These are phyloP conservation scores for Nasturtium officinale DNA, from an alignment of 345 rosid species.

Conservation along the genomic window DNA sequence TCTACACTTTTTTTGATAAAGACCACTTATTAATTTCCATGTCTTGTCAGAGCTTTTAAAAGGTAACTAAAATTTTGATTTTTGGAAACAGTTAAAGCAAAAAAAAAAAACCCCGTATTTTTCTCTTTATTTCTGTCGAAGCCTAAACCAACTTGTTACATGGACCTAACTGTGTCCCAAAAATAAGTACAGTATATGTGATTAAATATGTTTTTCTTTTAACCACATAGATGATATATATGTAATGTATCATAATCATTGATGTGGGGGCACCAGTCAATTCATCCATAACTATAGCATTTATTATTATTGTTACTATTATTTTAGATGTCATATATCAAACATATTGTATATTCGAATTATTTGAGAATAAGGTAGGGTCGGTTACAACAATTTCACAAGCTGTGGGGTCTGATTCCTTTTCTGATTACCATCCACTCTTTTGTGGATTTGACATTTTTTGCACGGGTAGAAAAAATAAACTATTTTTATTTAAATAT, in stretches of 20 bases:
- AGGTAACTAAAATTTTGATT: neutral
- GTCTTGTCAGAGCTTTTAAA: constrained; percentile 9
- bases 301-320: constrained; percentile 24
- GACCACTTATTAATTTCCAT: constrained; percentile 11
- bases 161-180: constrained; percentile 24
- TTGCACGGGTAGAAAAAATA: constrained; percentile 35
- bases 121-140: constrained; percentile 15
- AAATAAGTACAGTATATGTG: constrained; percentile 10
- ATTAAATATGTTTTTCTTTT: constrained; percentile 18
- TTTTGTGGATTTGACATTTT: constrained; percentile 39
- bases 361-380: constrained; percentile 54
- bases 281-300: constrained; percentile 41
- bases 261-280: constrained; percentile 48
- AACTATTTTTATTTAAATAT: neutral
- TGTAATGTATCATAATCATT: constrained; percentile 46
- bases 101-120: neutral
- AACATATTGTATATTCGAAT: constrained; percentile 33
- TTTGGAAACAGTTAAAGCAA: constrained; percentile 10
- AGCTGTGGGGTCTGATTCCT: constrained; percentile 42
- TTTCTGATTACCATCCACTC: constrained; percentile 35
- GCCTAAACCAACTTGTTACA: constrained; percentile 16
- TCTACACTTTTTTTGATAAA: neutral
- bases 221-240: constrained; percentile 9
- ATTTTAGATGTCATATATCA: constrained; percentile 27
- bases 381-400: constrained; percentile 43